A percentile compares a stretch with the other conserved stretches of the same genome.
Conservation (phyloP, 2,329 filamentous ascomycete genomes). For the Decorospora gaudefroyi region DNA sequence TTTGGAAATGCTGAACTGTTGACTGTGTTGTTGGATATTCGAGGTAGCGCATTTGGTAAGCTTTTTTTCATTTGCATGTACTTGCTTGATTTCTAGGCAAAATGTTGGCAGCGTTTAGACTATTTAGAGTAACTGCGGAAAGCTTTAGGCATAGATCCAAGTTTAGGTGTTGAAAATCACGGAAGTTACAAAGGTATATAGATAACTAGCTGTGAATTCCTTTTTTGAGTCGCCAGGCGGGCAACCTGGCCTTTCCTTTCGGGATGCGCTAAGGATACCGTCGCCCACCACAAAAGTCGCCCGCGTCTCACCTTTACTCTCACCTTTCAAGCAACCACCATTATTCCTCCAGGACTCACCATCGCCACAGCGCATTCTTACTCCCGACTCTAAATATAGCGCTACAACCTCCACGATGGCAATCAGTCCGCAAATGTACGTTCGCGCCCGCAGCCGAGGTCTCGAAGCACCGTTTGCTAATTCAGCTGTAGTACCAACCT, state of each 20-base stretch:
- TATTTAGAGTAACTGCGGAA: too few species aligned
- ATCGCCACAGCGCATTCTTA: constrained; percentile 2
- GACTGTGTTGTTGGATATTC: too few species aligned
- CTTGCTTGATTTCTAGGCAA: too few species aligned
- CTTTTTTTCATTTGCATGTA: too few species aligned
- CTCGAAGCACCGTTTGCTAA: constrained; percentile 32
- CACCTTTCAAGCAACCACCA: constrained; percentile 20
- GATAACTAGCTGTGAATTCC: too few species aligned
- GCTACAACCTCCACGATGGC: constrained; percentile 35
- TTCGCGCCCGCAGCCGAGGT: constrained; percentile 4
- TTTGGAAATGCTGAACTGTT: too few species aligned
- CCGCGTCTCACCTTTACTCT: constrained; percentile 16
- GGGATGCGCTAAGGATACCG: constrained; percentile 21
- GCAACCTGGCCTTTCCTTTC: constrained; percentile 43
- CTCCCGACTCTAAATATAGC: background rate
- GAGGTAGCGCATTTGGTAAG: too few species aligned
- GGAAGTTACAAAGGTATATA: too few species aligned
- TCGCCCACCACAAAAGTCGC: constrained; percentile 34
- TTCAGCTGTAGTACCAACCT: constrained; percentile 41
- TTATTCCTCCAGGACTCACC: constrained; percentile 5
- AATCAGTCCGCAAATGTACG: constrained; percentile 47
- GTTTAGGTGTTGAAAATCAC: too few species aligned
- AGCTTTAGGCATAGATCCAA: too few species aligned
- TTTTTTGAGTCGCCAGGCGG: constrained; percentile 25
- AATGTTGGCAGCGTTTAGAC: too few species aligned